These are phyloP conservation scores for Arthroderma uncinatum DNA, from an alignment of 2,329 filamentous ascomycete species.

Conservation along the genomic window DNA sequence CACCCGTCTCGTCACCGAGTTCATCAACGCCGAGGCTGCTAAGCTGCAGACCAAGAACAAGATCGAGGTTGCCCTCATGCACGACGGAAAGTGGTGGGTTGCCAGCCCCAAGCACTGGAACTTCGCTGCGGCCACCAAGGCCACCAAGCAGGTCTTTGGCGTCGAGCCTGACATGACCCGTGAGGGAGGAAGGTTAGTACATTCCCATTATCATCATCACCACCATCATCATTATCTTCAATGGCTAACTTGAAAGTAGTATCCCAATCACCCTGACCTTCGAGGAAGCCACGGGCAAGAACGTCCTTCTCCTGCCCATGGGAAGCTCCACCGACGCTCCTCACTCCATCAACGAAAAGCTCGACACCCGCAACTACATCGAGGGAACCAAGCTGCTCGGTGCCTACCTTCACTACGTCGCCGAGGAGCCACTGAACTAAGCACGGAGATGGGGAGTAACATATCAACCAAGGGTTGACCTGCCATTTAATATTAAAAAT, in stretches of 20 bases:
- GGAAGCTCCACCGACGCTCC: slow-evolving; percentile 92
- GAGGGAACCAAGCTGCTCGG: slow-evolving; percentile 94
- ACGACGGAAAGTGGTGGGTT: slow-evolving; percentile 98
- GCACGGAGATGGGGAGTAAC: too few species aligned
- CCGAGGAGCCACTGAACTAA: slow-evolving; percentile 60
- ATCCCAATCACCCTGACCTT: slow-evolving; percentile 96
- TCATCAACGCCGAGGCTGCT: slow-evolving; percentile 72
- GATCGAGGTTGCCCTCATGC: slow-evolving; percentile 67
- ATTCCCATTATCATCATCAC: background rate
- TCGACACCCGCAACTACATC: slow-evolving; percentile 95
- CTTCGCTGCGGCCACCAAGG: slow-evolving; percentile 87
- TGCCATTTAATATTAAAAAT: too few species aligned
- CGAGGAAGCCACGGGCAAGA: slow-evolving; percentile 96
- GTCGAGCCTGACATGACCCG: slow-evolving; percentile 90
- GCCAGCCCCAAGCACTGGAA: slow-evolving; percentile 98
- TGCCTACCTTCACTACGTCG: slow-evolving; percentile 91
- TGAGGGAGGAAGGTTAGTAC: slow-evolving; percentile 71
- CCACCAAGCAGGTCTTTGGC: slow-evolving; percentile 89
- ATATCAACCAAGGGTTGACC: too few species aligned
- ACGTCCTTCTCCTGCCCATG: slow-evolving; percentile 90
- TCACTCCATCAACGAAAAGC: slow-evolving; percentile 96
- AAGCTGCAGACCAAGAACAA: slow-evolving; percentile 89
- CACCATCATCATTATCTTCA: slow-evolving; percentile 8
- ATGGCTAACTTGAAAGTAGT: slow-evolving; percentile 36
- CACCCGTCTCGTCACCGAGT: slow-evolving; percentile 71